Conservation (phyloP, 768 basidiomycete species). For the Psilocybe azurescens region DNA sequence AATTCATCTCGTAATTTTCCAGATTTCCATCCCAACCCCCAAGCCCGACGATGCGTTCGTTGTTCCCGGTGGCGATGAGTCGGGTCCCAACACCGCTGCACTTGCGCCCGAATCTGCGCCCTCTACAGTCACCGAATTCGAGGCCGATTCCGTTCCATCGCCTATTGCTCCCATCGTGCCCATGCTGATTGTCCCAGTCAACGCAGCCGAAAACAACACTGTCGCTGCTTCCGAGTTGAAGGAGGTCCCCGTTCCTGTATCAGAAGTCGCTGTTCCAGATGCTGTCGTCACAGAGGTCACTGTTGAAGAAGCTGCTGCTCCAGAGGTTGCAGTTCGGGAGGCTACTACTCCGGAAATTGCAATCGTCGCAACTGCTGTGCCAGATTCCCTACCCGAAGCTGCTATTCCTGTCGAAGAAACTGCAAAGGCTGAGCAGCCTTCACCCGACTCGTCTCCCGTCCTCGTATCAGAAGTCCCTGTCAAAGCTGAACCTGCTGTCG, state of each 20-base stretch:
- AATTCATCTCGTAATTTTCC: slow-evolving; percentile 7
- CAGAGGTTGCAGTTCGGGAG: background rate
- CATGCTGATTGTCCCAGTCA: slow-evolving; percentile 45
- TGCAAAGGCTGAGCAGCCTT: background rate
- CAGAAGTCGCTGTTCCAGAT: background rate
- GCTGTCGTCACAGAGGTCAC: background rate
- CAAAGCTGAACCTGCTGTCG: background rate
- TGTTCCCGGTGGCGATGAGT: slow-evolving; percentile 21
- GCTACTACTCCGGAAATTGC: background rate
- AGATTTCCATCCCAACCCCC: slow-evolving; percentile 38
- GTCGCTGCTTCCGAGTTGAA: slow-evolving; percentile 15
- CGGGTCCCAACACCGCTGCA: slow-evolving; percentile 19
- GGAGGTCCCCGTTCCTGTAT: slow-evolving; percentile 2
- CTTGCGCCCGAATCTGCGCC: slow-evolving; percentile 17
- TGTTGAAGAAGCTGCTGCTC: background rate
- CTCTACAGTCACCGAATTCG: slow-evolving; percentile 5
- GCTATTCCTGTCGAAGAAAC: background rate
- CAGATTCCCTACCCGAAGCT: background rate
- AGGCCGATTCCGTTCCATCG: slow-evolving; percentile 11
- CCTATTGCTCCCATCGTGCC: slow-evolving; percentile 38
- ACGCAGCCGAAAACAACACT: slow-evolving; percentile 43
- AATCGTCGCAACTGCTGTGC: background rate
- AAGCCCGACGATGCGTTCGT: slow-evolving; percentile 26
- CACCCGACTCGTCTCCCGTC: background rate
- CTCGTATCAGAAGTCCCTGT: background rate